A percentile compares a stretch with the other conserved stretches of the same genome.
phyloP scores from a whole-genome alignment of 192 early-diverging fungal species.

The Entrophospora sp. region DNA sequence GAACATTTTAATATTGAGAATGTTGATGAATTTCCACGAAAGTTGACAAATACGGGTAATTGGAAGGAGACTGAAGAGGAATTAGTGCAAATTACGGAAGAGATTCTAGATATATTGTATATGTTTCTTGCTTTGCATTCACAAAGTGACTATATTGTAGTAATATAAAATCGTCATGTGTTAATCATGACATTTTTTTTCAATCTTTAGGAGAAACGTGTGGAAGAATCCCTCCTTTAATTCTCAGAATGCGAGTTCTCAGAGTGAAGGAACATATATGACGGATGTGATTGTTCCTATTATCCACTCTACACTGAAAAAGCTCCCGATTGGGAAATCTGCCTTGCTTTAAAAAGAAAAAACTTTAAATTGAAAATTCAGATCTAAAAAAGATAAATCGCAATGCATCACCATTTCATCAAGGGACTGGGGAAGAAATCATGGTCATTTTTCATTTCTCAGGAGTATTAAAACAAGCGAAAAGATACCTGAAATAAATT shows the following conservation, averaged over 20 bases:
- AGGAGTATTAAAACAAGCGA: too few relatives aligned
- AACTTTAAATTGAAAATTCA: too few relatives aligned
- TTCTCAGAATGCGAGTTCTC: not conserved
- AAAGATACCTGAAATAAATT: too few relatives aligned
- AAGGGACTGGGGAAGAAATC: too few relatives aligned
- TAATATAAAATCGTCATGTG: too few relatives aligned
- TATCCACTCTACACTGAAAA: not conserved
- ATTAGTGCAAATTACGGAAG: not conserved
- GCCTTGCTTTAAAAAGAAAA: too few relatives aligned
- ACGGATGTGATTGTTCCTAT: not conserved
- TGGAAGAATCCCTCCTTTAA: not conserved
- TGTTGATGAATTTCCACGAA: not conserved
- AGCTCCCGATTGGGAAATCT: not conserved
- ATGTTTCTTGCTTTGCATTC: not conserved
- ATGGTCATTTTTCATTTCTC: too few relatives aligned
- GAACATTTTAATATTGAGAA: not conserved
- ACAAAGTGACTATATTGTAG: too few relatives aligned
- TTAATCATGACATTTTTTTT: not conserved
- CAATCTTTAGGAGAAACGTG: not conserved
- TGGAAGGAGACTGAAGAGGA: not conserved
- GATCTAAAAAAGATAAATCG: too few relatives aligned
- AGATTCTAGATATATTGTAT: not conserved
- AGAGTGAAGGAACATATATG: constrained; percentile 13
- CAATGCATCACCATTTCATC: too few relatives aligned
- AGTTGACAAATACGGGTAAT: not conserved